Base-by-base conservation (phyloP, 495 filamentous ascomycete species). In the Talaromyces stipitatus region DNA sequence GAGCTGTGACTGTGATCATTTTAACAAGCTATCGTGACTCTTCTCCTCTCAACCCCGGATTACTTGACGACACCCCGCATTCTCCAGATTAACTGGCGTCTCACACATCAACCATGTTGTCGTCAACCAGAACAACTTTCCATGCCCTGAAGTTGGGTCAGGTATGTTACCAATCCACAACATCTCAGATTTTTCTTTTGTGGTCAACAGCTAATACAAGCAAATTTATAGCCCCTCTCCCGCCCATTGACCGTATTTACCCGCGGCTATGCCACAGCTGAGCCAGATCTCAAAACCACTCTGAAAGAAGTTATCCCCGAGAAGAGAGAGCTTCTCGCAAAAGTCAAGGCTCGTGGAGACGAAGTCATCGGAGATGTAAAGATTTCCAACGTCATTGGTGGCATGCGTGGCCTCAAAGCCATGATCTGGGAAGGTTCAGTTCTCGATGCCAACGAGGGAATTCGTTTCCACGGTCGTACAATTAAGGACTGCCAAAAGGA, bases 401-500 rank as follows among this genome's bases (percentile, higher is more conserved):
- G 94, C 65, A 97, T 97, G 94, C 89, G 92, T 72, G 92, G 92
- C 6, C 80, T 98, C 23, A 97, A 96, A 74, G 87, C 90, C 61
- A 97, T 98, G 91, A 79, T 98, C 52, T 98, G 94, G 94, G 94
- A 98, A 74, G 94, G 95, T 24, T 96, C 91, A 11, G 94, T 98
- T 7, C 88, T 98, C 28, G 95, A 97, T 69, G 85, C 94, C 54
- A 85, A 97, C 66, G 94, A 98, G 75, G 94, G 94, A 30, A 98
- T 98, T 67, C 89, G 94, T 50, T 98, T 98, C 81, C 94, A 97
- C 69, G 95, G 95, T 64, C 85, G 86, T 63, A 97, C 91, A 50
- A 98, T 98, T 79, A 95, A 94, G 76, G 94, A 98, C 67, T 98
- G 94, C 80, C 92, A 96, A 66, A 82, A 83, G 57, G 84, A 95